Evolutionary conservation across 768 basidiomycete species (phyloP).

Genomic region (Tubosaeta sp.): DNA sequence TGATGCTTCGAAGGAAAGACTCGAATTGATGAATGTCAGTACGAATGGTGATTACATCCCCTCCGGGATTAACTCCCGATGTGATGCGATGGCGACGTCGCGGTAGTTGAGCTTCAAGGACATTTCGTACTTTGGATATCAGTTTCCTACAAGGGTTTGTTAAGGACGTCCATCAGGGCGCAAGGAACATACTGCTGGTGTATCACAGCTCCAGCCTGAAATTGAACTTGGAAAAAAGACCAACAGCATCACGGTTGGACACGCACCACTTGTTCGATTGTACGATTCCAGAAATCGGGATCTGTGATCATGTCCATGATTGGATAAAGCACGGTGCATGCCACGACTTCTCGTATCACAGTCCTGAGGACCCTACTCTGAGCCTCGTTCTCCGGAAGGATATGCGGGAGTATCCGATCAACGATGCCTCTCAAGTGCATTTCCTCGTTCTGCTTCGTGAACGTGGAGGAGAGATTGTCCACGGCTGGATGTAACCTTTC

Average conservation of each 20-base stretch:
- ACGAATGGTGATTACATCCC: slow-evolving; percentile 73
- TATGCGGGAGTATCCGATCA: slow-evolving; percentile 62
- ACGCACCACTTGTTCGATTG: slow-evolving; percentile 87
- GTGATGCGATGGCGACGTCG: slow-evolving; percentile 42
- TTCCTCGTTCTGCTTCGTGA: slow-evolving; percentile 88
- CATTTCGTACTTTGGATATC: slow-evolving; percentile 83
- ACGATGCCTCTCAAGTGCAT: slow-evolving; percentile 71
- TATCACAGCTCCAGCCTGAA: slow-evolving; percentile 62
- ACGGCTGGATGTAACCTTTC: slow-evolving; percentile 81
- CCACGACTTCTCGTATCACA: slow-evolving; percentile 76
- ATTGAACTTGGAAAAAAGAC: slow-evolving; percentile 6
- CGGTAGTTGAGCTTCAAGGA: slow-evolving; percentile 76
- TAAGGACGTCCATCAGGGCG: slow-evolving; percentile 8
- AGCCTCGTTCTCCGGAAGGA: slow-evolving; percentile 75
- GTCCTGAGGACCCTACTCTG: slow-evolving; percentile 66
- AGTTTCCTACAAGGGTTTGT: slow-evolving; percentile 50
- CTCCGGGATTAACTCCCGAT: slow-evolving; percentile 41
- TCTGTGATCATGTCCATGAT: slow-evolving; percentile 91
- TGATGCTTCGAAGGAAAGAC: slow-evolving; percentile 83
- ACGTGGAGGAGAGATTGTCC: slow-evolving; percentile 81
- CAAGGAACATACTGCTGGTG: slow-evolving; percentile 51
- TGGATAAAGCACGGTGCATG: slow-evolving; percentile 80
- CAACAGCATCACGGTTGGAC: slow-evolving; percentile 1
- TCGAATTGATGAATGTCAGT: slow-evolving; percentile 86
- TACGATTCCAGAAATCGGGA: slow-evolving; percentile 95